These are phyloP conservation scores for Lasiodiplodia citricola DNA, from an alignment of 2,329 filamentous ascomycete species.

Conservation along the genomic window DNA sequence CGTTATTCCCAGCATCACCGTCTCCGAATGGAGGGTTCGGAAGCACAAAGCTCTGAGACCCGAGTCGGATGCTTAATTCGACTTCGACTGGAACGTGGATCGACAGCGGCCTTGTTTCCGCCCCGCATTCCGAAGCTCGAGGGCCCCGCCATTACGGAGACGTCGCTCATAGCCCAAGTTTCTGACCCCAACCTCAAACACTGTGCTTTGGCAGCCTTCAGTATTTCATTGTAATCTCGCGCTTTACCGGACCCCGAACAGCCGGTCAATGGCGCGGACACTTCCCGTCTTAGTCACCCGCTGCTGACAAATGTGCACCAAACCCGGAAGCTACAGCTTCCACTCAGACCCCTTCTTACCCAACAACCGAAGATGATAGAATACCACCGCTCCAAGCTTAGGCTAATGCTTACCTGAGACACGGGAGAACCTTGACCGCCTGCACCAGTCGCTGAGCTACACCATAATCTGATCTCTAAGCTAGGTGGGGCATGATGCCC, in stretches of 20 bases:
- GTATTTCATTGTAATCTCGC: background rate
- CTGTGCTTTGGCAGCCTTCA: background rate
- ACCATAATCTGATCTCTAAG: background rate
- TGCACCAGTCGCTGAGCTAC: background rate
- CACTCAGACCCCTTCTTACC: background rate
- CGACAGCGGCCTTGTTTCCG: background rate
- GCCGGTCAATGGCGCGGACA: background rate
- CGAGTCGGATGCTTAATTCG: background rate
- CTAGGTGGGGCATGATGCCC: background rate
- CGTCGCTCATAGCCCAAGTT: no score
- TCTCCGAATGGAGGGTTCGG: background rate
- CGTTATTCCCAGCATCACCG: background rate
- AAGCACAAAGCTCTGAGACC: background rate
- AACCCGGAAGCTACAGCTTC: no score
- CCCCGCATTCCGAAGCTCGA: background rate
- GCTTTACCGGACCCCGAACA: background rate
- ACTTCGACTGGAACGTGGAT: background rate
- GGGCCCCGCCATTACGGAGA: background rate
- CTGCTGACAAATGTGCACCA: constrained; percentile 4
- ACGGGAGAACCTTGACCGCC: background rate
- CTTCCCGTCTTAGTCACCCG: background rate
- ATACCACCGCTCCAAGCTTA: background rate
- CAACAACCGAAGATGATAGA: background rate
- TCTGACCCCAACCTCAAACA: background rate
- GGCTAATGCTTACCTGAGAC: background rate